A percentile compares a stretch with the other conserved stretches of the same genome.
Conservation (phyloP, 177 flowering plant genomes). For the Vitis hybrid region DNA sequence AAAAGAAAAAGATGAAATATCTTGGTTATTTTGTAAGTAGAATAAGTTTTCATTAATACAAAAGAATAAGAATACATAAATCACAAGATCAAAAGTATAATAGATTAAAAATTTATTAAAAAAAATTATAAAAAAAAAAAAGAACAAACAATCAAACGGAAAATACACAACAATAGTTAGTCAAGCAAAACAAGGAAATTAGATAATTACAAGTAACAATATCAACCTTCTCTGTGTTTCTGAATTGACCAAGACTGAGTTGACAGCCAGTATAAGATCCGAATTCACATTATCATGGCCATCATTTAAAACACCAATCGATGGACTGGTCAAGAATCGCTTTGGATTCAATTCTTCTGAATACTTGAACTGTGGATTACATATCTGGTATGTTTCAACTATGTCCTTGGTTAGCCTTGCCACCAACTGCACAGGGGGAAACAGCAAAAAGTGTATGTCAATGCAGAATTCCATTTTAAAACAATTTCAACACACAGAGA, state of each 20-base stretch:
- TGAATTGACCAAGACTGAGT: constrained; percentile 60
- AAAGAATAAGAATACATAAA: too few species aligned
- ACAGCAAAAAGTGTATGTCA: constrained; percentile 14
- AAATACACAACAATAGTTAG: neutral
- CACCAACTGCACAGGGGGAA: constrained; percentile 62
- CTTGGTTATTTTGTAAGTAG: neutral
- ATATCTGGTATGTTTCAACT: constrained; percentile 76
- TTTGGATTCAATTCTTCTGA: constrained; percentile 79
- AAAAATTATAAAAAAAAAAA: neutral
- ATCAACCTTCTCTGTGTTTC: constrained; percentile 67
- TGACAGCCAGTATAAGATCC: constrained; percentile 80
- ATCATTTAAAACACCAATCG: constrained; percentile 86
- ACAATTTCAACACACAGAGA: neutral
- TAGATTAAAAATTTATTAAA: neutral
- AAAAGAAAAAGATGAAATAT: neutral
- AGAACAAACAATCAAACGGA: neutral
- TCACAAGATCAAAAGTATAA: too few species aligned
- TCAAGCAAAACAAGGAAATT: neutral
- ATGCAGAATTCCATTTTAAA: constrained; percentile 3
- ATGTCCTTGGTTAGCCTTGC: constrained; percentile 83
- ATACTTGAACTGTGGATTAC: constrained; percentile 85
- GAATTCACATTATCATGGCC: constrained; percentile 95
- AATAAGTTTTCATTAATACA: neutral
- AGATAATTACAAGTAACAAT: constrained; percentile 4
- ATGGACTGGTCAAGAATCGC: constrained; percentile 87